A percentile compares a stretch with the other conserved stretches of the same genome.
phyloP scores from a whole-genome alignment of 139 green algal species.

The Tetraselmis striata region DNA sequence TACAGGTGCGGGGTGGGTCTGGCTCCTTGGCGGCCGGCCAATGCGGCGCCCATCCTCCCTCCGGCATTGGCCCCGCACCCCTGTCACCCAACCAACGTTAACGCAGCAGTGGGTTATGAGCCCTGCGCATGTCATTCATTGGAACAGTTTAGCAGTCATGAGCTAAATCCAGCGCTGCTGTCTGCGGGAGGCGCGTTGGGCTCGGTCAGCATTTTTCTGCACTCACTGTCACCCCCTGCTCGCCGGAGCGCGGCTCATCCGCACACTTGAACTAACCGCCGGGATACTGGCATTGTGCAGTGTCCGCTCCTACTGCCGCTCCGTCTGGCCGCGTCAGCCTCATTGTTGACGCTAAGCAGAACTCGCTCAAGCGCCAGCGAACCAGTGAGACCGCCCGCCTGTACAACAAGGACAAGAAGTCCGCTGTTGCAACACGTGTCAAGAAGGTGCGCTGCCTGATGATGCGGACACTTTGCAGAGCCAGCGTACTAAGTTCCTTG shows the following conservation, averaged over 20 bases:
- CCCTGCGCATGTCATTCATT: neutral
- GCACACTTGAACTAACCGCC: neutral
- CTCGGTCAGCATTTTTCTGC: neutral
- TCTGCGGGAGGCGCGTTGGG: neutral
- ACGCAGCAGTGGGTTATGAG: neutral
- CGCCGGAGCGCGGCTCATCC: neutral
- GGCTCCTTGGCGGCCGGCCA: no score
- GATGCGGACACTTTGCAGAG: no score
- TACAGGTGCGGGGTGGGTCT: neutral
- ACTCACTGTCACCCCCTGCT: neutral
- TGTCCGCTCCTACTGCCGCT: neutral
- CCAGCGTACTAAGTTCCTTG: no score
- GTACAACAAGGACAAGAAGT: conserved; percentile 19
- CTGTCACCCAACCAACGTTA: no score
- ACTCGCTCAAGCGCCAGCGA: neutral
- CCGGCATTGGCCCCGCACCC: no score
- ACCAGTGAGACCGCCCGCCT: neutral
- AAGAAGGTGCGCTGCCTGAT: conserved; percentile 13
- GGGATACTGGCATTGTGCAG: neutral
- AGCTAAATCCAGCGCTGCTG: neutral
- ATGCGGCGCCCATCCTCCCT: no score
- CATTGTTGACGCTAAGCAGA: conserved; percentile 4
- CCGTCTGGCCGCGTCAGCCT: neutral
- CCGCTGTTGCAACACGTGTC: conserved; percentile 4
- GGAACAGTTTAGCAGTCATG: no score